Evolutionary conservation across 2,329 filamentous ascomycete genomes (phyloP).

Genomic region (Phaeosphaeriaceae sp.): DNA sequence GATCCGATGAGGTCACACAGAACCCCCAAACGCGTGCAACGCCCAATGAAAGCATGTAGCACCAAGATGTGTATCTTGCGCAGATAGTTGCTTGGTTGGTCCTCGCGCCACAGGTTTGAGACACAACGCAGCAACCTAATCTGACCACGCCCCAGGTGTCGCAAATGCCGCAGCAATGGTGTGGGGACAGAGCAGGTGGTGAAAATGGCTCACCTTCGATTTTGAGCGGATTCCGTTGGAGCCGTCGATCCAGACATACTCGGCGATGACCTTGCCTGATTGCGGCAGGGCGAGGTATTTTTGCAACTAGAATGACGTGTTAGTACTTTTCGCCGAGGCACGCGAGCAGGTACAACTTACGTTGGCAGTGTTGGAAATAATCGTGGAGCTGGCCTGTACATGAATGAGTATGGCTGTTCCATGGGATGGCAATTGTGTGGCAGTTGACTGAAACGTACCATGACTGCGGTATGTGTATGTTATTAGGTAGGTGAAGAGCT

Average conservation of each 20-base stretch:
- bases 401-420: slow-evolving; percentile 7
- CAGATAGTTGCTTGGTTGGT: slow-evolving; percentile 5
- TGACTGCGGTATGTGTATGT: slow-evolving; percentile 37
- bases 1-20: slow-evolving; percentile 32
- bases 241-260: slow-evolving; percentile 96
- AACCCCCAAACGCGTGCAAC: slow-evolving; percentile 15
- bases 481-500: slow-evolving; percentile 8
- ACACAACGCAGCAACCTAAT: slow-evolving; percentile 6
- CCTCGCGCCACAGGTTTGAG: slow-evolving; percentile 5
- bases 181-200: not conserved
- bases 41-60: slow-evolving; percentile 10
- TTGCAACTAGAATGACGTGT: slow-evolving; percentile 68
- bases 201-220: slow-evolving; percentile 76
- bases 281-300: slow-evolving; percentile 94
- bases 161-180: slow-evolving; percentile 16
- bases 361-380: slow-evolving; percentile 57
- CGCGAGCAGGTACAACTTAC: slow-evolving; percentile 46
- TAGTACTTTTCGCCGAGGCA: slow-evolving; percentile 24
- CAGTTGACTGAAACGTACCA: slow-evolving; percentile 31
- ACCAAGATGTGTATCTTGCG: slow-evolving; percentile 13
- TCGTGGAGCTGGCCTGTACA: slow-evolving; percentile 47
- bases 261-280: slow-evolving; percentile 86
- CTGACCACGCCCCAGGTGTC: not conserved
- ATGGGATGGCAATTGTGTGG: slow-evolving; percentile 7
- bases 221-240: slow-evolving; percentile 87